phyloP scores from a whole-genome alignment of 1,284 basidiomycete species.

The Cutaneotrichosporon arboriforme region DNA sequence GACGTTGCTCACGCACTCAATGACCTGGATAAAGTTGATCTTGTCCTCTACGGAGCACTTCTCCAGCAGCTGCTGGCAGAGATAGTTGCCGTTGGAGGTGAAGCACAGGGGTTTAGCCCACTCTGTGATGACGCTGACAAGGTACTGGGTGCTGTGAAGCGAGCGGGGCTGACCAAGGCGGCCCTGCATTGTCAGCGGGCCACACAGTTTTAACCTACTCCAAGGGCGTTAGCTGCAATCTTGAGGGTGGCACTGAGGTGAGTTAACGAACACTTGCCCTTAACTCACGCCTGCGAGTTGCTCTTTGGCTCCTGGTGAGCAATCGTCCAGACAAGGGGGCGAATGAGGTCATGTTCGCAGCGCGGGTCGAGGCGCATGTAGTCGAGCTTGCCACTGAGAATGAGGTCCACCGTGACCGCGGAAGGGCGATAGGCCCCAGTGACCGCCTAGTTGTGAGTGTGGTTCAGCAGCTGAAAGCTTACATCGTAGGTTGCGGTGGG shows the following conservation, averaged over 20 bases:
- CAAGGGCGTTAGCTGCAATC: conserved; percentile 33
- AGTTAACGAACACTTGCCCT: neutral
- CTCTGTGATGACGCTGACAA: conserved; percentile 34
- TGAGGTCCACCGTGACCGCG: conserved; percentile 13
- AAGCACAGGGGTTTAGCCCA: conserved; percentile 38
- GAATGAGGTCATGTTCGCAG: conserved; percentile 21
- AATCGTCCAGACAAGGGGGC: conserved; percentile 37
- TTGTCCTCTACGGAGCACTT: conserved; percentile 33
- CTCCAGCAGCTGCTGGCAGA: conserved; percentile 44
- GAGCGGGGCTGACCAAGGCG: conserved; percentile 12
- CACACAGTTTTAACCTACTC: conserved; percentile 17
- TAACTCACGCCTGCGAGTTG: conserved; percentile 31
- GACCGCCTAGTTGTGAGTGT: neutral
- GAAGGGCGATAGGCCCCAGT: conserved; percentile 8
- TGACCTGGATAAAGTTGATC: conserved; percentile 33
- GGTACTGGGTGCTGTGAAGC: conserved; percentile 8
- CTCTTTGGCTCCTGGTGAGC: conserved; percentile 34
- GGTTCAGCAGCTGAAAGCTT: neutral
- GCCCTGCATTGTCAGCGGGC: conserved; percentile 2
- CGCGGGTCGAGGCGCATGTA: conserved; percentile 16
- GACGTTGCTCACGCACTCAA: conserved; percentile 22
- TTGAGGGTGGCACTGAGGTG: conserved; percentile 29
- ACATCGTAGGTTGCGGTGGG: neutral
- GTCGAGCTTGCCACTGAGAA: conserved; percentile 19
- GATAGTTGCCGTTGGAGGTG: conserved; percentile 43